Conservation (phyloP, 805 yeast species). For the Kregervanrija fluxuum region DNA sequence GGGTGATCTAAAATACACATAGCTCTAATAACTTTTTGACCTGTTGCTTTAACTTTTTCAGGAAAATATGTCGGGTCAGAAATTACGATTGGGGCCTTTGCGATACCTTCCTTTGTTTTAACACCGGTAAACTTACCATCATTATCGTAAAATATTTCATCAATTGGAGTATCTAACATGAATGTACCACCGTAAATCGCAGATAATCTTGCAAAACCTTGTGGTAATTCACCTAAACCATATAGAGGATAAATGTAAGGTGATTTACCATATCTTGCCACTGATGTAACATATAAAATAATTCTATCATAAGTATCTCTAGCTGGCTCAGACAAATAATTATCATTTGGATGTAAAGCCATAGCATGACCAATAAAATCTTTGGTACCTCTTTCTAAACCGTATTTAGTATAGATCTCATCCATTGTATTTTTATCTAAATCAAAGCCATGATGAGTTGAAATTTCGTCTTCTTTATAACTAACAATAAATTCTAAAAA, state of each 20-base stretch:
- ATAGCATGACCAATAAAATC: constrained; percentile 98
- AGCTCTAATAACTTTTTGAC: constrained; percentile 71
- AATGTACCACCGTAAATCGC: constrained; percentile 98
- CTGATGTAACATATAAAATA: constrained; percentile 77
- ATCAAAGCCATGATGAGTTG: constrained; percentile 82
- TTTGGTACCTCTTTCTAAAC: constrained; percentile 86
- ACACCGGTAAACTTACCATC: constrained; percentile 78
- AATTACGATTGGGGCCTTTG: constrained; percentile 87
- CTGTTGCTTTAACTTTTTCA: constrained; percentile 63
- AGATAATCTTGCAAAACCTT: constrained; percentile 93
- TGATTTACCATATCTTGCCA: constrained; percentile 91
- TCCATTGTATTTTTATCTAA: constrained; percentile 87
- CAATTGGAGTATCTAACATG: constrained; percentile 95
- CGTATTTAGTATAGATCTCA: constrained; percentile 81
- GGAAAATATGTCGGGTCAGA: constrained; percentile 99
- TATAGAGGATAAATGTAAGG: constrained; percentile 95
- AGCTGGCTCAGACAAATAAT: constrained; percentile 81
- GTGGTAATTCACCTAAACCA: constrained; percentile 98
- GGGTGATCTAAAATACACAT: constrained; percentile 89
- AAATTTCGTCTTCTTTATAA: constrained; percentile 68
- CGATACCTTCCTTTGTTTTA: constrained; percentile 83
- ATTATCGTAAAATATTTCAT: constrained; percentile 71
- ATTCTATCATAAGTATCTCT: constrained; percentile 87
- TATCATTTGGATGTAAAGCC: constrained; percentile 95
- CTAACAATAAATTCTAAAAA: constrained; percentile 82